phyloP scores from a whole-genome alignment of 2,329 filamentous ascomycete species.

The Coniochaeta ligniaria region DNA sequence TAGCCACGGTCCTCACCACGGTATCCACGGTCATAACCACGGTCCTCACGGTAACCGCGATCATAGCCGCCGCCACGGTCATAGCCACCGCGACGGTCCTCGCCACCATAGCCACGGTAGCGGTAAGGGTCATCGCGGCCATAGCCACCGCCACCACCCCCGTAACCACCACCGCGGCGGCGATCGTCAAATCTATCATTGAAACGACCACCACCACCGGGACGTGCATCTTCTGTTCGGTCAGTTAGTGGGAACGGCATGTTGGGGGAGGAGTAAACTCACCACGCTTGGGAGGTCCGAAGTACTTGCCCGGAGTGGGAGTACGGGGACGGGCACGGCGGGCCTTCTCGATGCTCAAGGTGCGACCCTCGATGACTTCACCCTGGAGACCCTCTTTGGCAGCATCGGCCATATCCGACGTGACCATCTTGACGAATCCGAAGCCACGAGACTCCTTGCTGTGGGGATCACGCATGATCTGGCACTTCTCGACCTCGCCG shows the following conservation, averaged over 20 bases:
- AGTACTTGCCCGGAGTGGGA: slow-evolving; percentile 97
- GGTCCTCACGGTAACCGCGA: slow-evolving; percentile 44
- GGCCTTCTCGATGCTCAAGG: slow-evolving; percentile 97
- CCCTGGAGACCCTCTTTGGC: slow-evolving; percentile 95
- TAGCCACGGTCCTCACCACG: slow-evolving; percentile 38
- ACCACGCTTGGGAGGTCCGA: slow-evolving; percentile 96
- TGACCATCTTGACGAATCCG: slow-evolving; percentile 98
- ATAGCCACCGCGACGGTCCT: slow-evolving; percentile 23
- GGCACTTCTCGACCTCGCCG: slow-evolving; percentile 96
- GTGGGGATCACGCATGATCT: slow-evolving; percentile 98
- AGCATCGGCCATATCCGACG: slow-evolving; percentile 88
- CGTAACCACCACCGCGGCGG: slow-evolving; percentile 52
- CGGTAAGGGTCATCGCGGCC: slow-evolving; percentile 52
- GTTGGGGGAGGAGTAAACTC: slow-evolving; percentile 35
- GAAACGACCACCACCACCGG: slow-evolving; percentile 47
- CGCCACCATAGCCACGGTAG: slow-evolving; percentile 34
- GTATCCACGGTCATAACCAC: slow-evolving; percentile 44
- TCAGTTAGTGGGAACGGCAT: slow-evolving; percentile 28
- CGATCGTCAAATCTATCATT: slow-evolving; percentile 63
- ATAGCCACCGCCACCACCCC: slow-evolving; percentile 32
- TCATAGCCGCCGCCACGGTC: slow-evolving; percentile 18
- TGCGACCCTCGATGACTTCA: slow-evolving; percentile 90
- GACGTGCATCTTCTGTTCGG: slow-evolving; percentile 45
- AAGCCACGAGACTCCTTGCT: slow-evolving; percentile 98
- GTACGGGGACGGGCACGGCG: slow-evolving; percentile 91